Evolutionary conservation across 140 eudicot species (phyloP).

Genomic region (Cichorium intybus): DNA sequence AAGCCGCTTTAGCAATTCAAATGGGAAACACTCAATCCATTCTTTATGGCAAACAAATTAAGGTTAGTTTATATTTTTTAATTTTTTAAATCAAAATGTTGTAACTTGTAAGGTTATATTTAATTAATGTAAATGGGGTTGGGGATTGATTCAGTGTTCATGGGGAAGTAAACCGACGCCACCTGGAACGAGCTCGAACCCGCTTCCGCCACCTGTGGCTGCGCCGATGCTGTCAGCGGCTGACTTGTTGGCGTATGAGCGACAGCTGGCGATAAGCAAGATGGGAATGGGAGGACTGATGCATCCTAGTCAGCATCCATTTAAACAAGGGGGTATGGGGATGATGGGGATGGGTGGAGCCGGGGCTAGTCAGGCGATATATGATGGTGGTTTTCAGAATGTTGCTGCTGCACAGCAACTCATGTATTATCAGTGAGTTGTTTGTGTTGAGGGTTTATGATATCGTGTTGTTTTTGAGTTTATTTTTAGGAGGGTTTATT

Average conservation of each 20-base stretch:
- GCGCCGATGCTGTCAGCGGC: slow-evolving; percentile 66
- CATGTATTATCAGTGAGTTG: slow-evolving; percentile 80
- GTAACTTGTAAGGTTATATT: too few relatives aligned
- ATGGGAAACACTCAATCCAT: slow-evolving; percentile 77
- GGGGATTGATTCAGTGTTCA: slow-evolving; percentile 53
- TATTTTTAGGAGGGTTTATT: slow-evolving; percentile 22
- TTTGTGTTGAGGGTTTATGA: slow-evolving; percentile 5
- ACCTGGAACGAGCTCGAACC: slow-evolving; percentile 81
- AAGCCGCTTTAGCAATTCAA: slow-evolving; percentile 91
- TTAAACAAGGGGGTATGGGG: slow-evolving; percentile 41
- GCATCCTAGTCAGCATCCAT: slow-evolving; percentile 58
- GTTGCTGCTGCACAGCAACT: slow-evolving; percentile 90
- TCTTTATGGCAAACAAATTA: slow-evolving; percentile 72
- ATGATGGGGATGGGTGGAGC: slow-evolving; percentile 42
- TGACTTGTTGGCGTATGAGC: slow-evolving; percentile 72
- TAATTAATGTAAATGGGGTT: not conserved
- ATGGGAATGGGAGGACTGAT: slow-evolving; percentile 61
- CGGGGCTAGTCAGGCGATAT: slow-evolving; percentile 82
- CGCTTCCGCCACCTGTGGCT: slow-evolving; percentile 94
- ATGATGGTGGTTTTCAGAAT: slow-evolving; percentile 83
- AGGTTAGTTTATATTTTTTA: slow-evolving; percentile 34
- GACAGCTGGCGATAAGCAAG: slow-evolving; percentile 82
- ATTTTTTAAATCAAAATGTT: not conserved
- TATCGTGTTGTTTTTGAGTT: slow-evolving; percentile 20
- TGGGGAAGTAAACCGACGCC: slow-evolving; percentile 99